Evolutionary conservation across 2,329 filamentous ascomycete species (phyloP).

Genomic region (Dendrostoma leiphaemia): DNA sequence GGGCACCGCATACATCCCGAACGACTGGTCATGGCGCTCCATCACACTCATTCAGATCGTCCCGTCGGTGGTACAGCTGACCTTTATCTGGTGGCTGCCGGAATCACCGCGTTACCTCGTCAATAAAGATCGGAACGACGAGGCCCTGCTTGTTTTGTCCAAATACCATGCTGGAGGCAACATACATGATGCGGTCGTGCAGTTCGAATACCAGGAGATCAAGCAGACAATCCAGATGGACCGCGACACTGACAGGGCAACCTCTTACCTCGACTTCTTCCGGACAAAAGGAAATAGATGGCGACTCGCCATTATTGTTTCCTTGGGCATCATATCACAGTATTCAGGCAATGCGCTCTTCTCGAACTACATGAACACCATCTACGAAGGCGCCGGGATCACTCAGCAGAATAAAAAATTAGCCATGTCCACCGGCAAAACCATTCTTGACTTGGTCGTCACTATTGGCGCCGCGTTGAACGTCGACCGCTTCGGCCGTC

Average conservation of each 20-base stretch:
- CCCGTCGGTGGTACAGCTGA: constrained; percentile 43
- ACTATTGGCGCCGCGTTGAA: constrained; percentile 49
- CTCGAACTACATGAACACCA: constrained; percentile 60
- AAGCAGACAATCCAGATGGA: constrained; percentile 58
- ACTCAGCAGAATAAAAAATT: constrained; percentile 50
- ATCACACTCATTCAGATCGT: constrained; percentile 64
- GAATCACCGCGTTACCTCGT: constrained; percentile 19
- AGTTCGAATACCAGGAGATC: constrained; percentile 63
- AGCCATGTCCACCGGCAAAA: constrained; percentile 46
- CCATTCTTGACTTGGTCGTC: constrained; percentile 53
- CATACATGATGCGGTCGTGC: constrained; percentile 52
- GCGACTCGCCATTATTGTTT: constrained; percentile 56
- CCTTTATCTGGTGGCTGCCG: constrained; percentile 18
- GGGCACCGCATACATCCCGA: constrained; percentile 56
- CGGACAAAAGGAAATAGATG: constrained; percentile 59
- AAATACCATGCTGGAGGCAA: constrained; percentile 64
- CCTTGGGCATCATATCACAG: constrained; percentile 62
- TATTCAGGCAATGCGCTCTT: constrained; percentile 64
- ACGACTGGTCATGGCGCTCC: constrained; percentile 66
- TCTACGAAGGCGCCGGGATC: constrained; percentile 59
- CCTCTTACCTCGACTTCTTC: constrained; percentile 58
- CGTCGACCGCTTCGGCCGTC: constrained; percentile 46
- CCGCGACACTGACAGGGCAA: constrained; percentile 41
- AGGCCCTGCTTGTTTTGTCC: constrained; percentile 59
- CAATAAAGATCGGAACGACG: constrained; percentile 44